Conservation (phyloP, 2,329 filamentous ascomycete species). For the Xylaria sp. region DNA sequence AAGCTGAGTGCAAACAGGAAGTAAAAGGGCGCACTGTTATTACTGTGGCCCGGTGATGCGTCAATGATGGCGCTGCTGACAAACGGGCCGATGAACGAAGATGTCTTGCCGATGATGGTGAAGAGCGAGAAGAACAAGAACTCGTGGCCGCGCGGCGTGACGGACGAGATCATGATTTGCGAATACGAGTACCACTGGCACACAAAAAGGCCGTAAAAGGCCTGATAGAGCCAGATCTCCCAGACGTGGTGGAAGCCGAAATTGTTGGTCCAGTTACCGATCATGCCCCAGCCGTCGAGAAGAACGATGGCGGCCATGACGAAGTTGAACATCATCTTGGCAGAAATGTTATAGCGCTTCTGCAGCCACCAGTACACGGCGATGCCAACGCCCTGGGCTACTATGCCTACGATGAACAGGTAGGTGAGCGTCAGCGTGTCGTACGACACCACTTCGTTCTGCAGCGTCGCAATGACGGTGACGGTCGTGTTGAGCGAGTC, state of each 20-base stretch:
- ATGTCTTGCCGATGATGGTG: slow-evolving; percentile 75
- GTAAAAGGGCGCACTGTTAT: slow-evolving; percentile 73
- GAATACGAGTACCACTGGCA: slow-evolving; percentile 78
- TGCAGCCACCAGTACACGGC: slow-evolving; percentile 71
- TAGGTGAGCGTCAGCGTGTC: slow-evolving; percentile 74
- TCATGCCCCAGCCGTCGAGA: slow-evolving; percentile 63
- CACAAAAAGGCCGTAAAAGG: slow-evolving; percentile 73
- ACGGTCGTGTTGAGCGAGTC: slow-evolving; percentile 77
- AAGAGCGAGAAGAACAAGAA: slow-evolving; percentile 78
- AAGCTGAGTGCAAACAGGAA: slow-evolving; percentile 71
- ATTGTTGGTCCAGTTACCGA: slow-evolving; percentile 58
- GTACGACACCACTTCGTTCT: slow-evolving; percentile 73
- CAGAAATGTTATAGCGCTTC: slow-evolving; percentile 66
- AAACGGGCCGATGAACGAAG: slow-evolving; percentile 74
- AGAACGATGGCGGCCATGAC: slow-evolving; percentile 71
- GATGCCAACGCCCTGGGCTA: slow-evolving; percentile 71
- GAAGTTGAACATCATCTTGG: slow-evolving; percentile 76
- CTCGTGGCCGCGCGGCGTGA: slow-evolving; percentile 74
- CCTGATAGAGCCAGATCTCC: slow-evolving; percentile 60
- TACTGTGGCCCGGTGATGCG: slow-evolving; percentile 62
- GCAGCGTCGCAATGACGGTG: slow-evolving; percentile 73
- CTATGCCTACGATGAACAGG: slow-evolving; percentile 73
- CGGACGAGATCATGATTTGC: slow-evolving; percentile 77
- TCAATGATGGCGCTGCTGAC: slow-evolving; percentile 78
- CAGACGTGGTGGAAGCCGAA: slow-evolving; percentile 60